Conservation (phyloP, 208 protist genomes). For the Crithidia mellificae region DNA sequence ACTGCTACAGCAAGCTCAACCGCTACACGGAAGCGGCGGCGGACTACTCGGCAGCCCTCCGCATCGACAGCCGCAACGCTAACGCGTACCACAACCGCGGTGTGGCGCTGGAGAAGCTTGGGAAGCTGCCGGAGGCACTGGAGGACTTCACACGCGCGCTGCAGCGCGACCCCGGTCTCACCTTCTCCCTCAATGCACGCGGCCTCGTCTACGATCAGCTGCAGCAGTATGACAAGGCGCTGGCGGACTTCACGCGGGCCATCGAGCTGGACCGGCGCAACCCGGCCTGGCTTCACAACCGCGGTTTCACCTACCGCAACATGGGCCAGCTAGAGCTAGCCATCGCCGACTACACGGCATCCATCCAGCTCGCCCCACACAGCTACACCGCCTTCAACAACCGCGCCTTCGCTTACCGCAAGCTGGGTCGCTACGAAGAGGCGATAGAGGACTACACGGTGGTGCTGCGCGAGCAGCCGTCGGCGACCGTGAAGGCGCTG, state of each 20-base stretch:
- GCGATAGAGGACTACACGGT: slow-evolving; percentile 57
- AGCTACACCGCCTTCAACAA: slow-evolving; percentile 41
- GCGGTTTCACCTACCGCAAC: slow-evolving; percentile 72
- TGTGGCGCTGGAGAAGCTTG: slow-evolving; percentile 67
- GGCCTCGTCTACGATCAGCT: slow-evolving; percentile 75
- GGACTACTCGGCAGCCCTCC: slow-evolving; percentile 77
- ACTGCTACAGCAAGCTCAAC: slow-evolving; percentile 78
- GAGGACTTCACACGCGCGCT: slow-evolving; percentile 77
- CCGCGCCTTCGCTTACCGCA: slow-evolving; percentile 73
- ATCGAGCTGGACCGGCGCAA: slow-evolving; percentile 67
- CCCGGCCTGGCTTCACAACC: slow-evolving; percentile 70
- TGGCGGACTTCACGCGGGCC: slow-evolving; percentile 64
- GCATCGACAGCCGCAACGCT: slow-evolving; percentile 63
- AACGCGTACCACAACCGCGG: slow-evolving; percentile 91
- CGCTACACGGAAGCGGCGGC: slow-evolving; percentile 61
- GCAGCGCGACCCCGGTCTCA: slow-evolving; percentile 47
- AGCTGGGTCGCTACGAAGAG: slow-evolving; percentile 65
- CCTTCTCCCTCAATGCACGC: slow-evolving; percentile 79
- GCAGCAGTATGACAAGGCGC: slow-evolving; percentile 54
- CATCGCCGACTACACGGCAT: slow-evolving; percentile 70
- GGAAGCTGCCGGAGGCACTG: slow-evolving; percentile 61
- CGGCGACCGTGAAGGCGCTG: slow-evolving; percentile 47
- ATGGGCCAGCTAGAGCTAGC: slow-evolving; percentile 60
- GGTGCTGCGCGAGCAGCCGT: slow-evolving; percentile 37
- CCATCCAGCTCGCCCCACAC: slow-evolving; percentile 44